Percentiles rank a stretch among this genome's conserved stretches.
Conservation (phyloP, 352 stramenopile genomes). For the Thalassiosira exigua region DNA sequence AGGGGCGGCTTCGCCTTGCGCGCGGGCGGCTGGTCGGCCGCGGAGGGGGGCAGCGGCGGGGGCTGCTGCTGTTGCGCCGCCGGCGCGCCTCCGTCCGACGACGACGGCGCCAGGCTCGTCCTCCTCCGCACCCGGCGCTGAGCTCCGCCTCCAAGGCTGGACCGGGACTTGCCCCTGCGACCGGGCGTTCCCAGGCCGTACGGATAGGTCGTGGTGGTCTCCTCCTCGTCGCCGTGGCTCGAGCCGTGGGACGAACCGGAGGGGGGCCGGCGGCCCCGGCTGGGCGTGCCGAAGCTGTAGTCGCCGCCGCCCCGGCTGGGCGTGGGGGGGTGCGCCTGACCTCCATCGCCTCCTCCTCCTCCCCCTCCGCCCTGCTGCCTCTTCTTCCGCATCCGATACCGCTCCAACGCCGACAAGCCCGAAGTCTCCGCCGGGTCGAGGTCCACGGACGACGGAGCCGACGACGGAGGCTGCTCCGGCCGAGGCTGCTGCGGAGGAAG, state of each 20-base stretch:
- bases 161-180: slow-evolving; percentile 2
- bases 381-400: slow-evolving; percentile 34
- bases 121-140: slow-evolving; percentile 8
- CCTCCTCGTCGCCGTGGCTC: slow-evolving; percentile 26
- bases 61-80: not conserved
- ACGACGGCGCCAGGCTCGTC: slow-evolving; percentile 23
- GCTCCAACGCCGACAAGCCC: slow-evolving; percentile 31
- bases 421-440: slow-evolving; percentile 22
- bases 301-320: not conserved
- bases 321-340: not conserved
- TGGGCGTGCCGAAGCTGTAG: not conserved
- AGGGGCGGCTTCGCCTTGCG: slow-evolving; percentile 15
- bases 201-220: not conserved
- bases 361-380: slow-evolving; percentile 8
- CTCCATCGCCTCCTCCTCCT: not conserved
- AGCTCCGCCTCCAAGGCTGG: slow-evolving; percentile 10
- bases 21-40: too few relatives aligned
- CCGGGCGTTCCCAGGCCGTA: slow-evolving; percentile 21
- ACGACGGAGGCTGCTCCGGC: not conserved
- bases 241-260: slow-evolving; percentile 8
- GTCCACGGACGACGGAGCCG: slow-evolving; percentile 5
- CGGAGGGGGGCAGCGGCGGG: too few relatives aligned
- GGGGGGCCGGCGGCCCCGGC: not conserved
- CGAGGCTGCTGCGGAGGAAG: not conserved
- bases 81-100: not conserved